A percentile compares a stretch with the other conserved stretches of the same genome.
phyloP scores from a whole-genome alignment of 2,329 filamentous ascomycete genomes.

The Cladophialophora immunda region DNA sequence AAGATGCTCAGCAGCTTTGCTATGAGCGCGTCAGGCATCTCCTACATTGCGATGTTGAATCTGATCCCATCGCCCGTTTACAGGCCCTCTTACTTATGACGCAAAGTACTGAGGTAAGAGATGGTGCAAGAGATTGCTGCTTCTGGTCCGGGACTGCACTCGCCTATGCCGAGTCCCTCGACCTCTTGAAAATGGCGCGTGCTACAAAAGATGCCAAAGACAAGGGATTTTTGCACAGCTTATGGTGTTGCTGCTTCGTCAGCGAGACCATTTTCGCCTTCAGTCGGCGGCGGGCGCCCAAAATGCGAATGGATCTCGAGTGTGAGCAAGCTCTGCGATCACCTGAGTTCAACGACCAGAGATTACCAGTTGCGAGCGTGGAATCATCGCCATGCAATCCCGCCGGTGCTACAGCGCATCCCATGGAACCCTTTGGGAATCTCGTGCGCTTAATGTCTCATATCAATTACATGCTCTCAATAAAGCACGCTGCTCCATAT shows the following conservation, averaged over 20 bases:
- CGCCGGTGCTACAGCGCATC: not conserved
- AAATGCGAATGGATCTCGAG: not conserved
- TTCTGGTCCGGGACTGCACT: not conserved
- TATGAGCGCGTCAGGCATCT: constrained; percentile 2
- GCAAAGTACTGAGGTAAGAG: not conserved
- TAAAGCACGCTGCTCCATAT: not conserved
- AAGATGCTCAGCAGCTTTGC: not conserved
- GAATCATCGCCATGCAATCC: not conserved
- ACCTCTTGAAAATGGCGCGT: not conserved
- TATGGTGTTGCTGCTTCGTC: constrained; percentile 2
- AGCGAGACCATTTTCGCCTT: not conserved
- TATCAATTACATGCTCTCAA: not conserved
- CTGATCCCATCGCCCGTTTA: not conserved
- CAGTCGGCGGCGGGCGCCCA: not conserved
- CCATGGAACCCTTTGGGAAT: not conserved
- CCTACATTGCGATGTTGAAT: not conserved
- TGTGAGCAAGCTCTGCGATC: not conserved
- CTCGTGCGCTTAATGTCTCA: not conserved
- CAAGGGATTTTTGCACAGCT: not conserved
- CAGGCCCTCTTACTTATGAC: constrained; percentile 3
- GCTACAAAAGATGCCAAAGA: not conserved
- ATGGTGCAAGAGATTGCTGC: constrained; percentile 1
- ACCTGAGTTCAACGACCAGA: not conserved
- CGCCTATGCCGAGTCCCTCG: not conserved
- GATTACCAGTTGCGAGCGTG: not conserved